Base-by-base conservation (phyloP, 331 rosid species). In the Pyracantha coccinea region DNA sequence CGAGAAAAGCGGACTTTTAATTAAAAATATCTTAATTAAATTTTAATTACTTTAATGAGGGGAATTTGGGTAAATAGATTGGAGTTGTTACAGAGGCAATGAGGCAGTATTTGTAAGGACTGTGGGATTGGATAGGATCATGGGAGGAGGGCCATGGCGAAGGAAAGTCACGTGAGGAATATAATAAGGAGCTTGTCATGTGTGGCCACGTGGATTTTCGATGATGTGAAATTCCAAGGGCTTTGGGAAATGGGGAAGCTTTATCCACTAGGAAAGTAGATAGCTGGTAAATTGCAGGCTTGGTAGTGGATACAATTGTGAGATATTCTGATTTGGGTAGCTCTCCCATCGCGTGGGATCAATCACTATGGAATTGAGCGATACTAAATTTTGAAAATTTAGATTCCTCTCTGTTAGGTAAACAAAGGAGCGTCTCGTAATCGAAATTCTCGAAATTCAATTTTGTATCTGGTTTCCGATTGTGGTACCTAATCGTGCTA, bases 161-260 rank as follows among this genome's bases (percentile, higher is more conserved):
- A 50, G 55, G 47, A 47, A 16, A 55, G 84, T 84, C 92, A 87
- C 85, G 93, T 88, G 89, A 87, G 80, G 70, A 15, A 72, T 66
- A 44, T 33, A 52, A 63, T 66, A 68, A 17, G 28, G 71, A 45
- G 12, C 45, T 57, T 13, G 70, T 84, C 88, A 78, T 80, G 85
- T 80, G 71, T 75, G 66, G 58, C 79, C 80, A 73, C 84, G 86
- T 82, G 92, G 66, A 61, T 12, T 13, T 66, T 38, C 54, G 64
- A 57, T 77, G 78, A 77, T 62, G 17, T 54, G 64, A 6, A 25
- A 24, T 24, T 60, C 31, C 10, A 16, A 17, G 61, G 21, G 21
- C 20, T 69, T 57, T 47, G 65, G 79, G 8, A 73, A 21, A 50
- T 10, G 9, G 47, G 73, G 35, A 24, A 57, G 20, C 55, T 68